Percentiles rank a stretch among this genome's conserved stretches.
Conservation (phyloP, 345 rosid genomes). For the Cardiospermum halicacabum region DNA sequence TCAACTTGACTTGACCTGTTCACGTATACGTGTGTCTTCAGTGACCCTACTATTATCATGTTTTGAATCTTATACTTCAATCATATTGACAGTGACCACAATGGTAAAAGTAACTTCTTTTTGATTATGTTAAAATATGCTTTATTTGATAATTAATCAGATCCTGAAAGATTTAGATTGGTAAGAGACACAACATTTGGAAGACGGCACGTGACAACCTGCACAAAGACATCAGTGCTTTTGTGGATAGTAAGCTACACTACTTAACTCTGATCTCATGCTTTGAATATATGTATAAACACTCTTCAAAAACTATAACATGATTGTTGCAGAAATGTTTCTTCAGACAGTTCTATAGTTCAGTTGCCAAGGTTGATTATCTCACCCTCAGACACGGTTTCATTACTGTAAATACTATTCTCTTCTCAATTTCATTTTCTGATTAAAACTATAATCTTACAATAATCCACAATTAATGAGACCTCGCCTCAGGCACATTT, state of each 20-base stretch:
- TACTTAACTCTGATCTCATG: neutral
- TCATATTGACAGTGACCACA: no score
- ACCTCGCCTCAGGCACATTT: conserved; percentile 18
- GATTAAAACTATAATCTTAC: neutral
- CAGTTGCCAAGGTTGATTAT: conserved; percentile 42
- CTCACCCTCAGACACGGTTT: conserved; percentile 42
- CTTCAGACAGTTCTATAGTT: conserved; percentile 35
- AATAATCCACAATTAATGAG: no score
- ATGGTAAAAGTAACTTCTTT: no score
- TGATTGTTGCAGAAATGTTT: conserved; percentile 33
- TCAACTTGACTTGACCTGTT: no score
- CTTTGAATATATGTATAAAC: neutral
- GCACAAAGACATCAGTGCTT: conserved; percentile 10
- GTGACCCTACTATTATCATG: no score
- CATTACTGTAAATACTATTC: conserved; percentile 23
- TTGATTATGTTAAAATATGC: no score
- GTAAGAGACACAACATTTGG: conserved; percentile 27
- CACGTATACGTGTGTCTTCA: no score
- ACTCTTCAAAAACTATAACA: conserved; percentile 3
- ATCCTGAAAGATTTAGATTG: conserved; percentile 23
- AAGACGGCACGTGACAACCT: conserved; percentile 21
- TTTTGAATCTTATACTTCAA: no score
- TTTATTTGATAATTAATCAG: conserved; percentile 10
- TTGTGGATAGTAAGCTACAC: conserved; percentile 24
- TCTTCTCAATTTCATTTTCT: neutral